Base-by-base conservation (phyloP, 345 rosid species). In the Aurinia saxatilis region DNA sequence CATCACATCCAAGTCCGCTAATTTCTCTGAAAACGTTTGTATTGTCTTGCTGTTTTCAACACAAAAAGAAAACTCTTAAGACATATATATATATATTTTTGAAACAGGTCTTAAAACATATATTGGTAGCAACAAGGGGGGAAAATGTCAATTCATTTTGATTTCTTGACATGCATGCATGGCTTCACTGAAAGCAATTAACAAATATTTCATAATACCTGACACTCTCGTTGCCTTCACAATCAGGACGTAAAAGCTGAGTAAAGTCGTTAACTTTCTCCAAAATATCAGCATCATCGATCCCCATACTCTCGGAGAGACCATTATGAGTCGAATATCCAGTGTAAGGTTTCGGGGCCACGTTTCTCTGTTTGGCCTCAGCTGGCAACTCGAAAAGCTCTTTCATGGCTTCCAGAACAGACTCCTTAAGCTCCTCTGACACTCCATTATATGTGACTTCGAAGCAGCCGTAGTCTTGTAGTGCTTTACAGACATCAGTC, bases 1-100 rank as follows among this genome's bases (percentile, higher is more conserved):
- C 66, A 39, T 72, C 14, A 70, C 57, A 52, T 80, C 79, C 50
- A 85, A 5, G 60, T 82, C 82, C 5, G 70, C 51, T 11, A 66
- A 62, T 39, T 41, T 41, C 17, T 29, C 71, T 0, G 81, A n/a
- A 64, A 51, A 73, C 5, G 25, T 17, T 1, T 59, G 57, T 15
- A 70, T 50, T 10, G 60, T 48, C 34, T 71, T 17, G 35, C 84
- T 79, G 71, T 54, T 42, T 50, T 2, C 5, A 31, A 31, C 11
- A 19, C 5, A 13, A 23, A 10, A 9, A 8, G 8, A 2, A 34
- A 1, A 34, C n/a, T n/a, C n/a, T n/a, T n/a, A n/a, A n/a, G n/a
- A n/a, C n/a, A n/a, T n/a, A n/a, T n/a, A n/a, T n/a, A n/a, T n/a
- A n/a, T n/a, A n/a, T n/a, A n/a, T n/a, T n/a, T n/a, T n/a, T n/a